Evolutionary conservation across 106 monocot species (phyloP).

Genomic region (Gastrodia elata): DNA sequence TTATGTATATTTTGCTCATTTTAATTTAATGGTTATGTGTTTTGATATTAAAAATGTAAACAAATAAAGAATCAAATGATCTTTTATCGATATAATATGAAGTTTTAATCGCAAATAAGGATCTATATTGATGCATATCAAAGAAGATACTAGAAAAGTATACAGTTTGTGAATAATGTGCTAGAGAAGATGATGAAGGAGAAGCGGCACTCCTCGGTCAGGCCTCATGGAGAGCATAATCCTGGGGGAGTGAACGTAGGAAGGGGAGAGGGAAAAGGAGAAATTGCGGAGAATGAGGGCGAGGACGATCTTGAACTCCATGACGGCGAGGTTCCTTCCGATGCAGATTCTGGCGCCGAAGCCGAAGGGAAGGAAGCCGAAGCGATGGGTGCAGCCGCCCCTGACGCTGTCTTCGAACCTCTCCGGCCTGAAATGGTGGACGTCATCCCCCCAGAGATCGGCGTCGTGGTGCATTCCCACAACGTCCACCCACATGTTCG

Average conservation of each 20-base stretch:
- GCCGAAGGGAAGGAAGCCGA: slow-evolving; percentile 75
- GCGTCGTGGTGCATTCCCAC: slow-evolving; percentile 71
- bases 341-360: slow-evolving; percentile 61
- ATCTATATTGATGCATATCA: too few species aligned
- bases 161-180: too few species aligned
- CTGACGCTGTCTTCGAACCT: slow-evolving; percentile 32
- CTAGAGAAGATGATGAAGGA: slow-evolving; percentile 25
- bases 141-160: too few species aligned
- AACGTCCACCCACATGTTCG: slow-evolving; percentile 69
- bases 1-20: too few species aligned
- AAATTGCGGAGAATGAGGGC: slow-evolving; percentile 44
- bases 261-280: slow-evolving; percentile 24
- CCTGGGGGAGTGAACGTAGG: slow-evolving; percentile 40
- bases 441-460: slow-evolving; percentile 66
- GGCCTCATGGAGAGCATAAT: slow-evolving; percentile 53
- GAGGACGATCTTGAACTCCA: slow-evolving; percentile 64
- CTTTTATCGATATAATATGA: too few species aligned
- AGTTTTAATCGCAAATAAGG: too few species aligned
- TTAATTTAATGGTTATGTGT: too few species aligned
- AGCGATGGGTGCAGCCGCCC: slow-evolving; percentile 62
- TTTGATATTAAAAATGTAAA: too few species aligned
- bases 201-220: slow-evolving; percentile 37
- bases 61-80: too few species aligned
- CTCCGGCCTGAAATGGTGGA: slow-evolving; percentile 61
- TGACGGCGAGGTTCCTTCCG: slow-evolving; percentile 46